phyloP scores from a whole-genome alignment of 192 early-diverging fungal species.

The Dispira simplex region DNA sequence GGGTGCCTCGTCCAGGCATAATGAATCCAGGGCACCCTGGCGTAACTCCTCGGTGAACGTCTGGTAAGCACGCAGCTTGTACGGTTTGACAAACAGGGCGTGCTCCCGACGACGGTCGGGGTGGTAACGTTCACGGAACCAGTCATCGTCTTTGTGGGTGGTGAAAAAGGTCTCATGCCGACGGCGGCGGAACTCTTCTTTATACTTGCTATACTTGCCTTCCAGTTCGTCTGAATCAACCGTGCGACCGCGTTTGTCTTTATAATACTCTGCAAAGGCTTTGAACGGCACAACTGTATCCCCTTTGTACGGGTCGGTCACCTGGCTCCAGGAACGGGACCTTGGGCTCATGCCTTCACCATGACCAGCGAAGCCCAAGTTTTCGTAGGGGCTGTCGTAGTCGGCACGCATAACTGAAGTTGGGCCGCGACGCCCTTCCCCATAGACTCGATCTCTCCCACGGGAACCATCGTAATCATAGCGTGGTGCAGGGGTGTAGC shows the following conservation, averaged over 20 bases:
- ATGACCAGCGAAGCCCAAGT: constrained; percentile 20
- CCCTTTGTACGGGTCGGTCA: constrained; percentile 56
- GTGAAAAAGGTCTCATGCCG: constrained; percentile 60
- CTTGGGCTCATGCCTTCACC: constrained; percentile 14
- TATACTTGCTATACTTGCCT: constrained; percentile 65
- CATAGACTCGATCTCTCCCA: constrained; percentile 22
- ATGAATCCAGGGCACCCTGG: constrained; percentile 48
- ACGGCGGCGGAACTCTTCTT: constrained; percentile 52
- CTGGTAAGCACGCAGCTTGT: constrained; percentile 35
- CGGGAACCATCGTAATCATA: constrained; percentile 26
- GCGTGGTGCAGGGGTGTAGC: constrained; percentile 41
- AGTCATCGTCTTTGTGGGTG: constrained; percentile 64
- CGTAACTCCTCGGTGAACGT: constrained; percentile 50
- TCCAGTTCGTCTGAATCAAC: constrained; percentile 69
- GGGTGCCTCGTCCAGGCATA: constrained; percentile 37
- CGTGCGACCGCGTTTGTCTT: constrained; percentile 34
- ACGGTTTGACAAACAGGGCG: constrained; percentile 27
- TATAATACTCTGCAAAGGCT: constrained; percentile 55
- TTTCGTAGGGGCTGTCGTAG: constrained; percentile 19
- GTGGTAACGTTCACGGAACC: constrained; percentile 91
- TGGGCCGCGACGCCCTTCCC: constrained; percentile 20
- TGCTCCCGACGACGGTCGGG: constrained; percentile 45
- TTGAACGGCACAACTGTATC: constrained; percentile 64
- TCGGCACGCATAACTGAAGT: constrained; percentile 14
- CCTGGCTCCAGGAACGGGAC: constrained; percentile 12